These are phyloP conservation scores for Psidium guajava DNA, from an alignment of 345 rosid genomes.

Conservation along the genomic window DNA sequence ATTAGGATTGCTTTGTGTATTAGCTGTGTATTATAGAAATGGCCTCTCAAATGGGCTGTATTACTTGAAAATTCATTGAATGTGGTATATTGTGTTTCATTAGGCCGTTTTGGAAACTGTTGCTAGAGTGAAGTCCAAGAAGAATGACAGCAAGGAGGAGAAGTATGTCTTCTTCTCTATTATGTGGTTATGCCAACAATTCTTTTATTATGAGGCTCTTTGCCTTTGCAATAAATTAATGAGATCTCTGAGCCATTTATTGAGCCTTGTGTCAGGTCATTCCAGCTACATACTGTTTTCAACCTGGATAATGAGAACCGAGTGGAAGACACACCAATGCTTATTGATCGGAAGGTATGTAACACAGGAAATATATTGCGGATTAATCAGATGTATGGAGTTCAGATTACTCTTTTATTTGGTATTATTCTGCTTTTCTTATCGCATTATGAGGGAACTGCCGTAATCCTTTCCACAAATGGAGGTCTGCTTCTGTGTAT, in stretches of 20 bases:
- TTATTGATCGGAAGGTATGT: conserved; percentile 81
- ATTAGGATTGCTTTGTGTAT: neutral
- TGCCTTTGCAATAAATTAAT: neutral
- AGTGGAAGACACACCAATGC: conserved; percentile 76
- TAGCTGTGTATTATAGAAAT: neutral
- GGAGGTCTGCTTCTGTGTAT: neutral
- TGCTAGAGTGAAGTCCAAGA: conserved; percentile 72
- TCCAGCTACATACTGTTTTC: conserved; percentile 77
- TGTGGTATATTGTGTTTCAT: neutral
- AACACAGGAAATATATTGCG: neutral
- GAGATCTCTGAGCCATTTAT: conserved; percentile 14
- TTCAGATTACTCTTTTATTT: neutral
- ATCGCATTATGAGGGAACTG: neutral
- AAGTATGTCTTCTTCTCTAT: conserved; percentile 39
- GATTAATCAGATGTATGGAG: neutral
- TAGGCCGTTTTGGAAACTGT: conserved; percentile 96
- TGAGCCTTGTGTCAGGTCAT: conserved; percentile 39
- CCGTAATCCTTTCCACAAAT: neutral
- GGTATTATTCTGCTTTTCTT: neutral
- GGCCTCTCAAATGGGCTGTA: neutral
- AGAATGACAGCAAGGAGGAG: conserved; percentile 84
- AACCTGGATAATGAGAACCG: conserved; percentile 82
- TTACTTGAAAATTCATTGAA: neutral
- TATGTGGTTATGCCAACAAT: no score
- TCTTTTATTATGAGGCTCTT: neutral